Base-by-base conservation (phyloP, 345 rosid genomes). In the Camelina laxa region DNA sequence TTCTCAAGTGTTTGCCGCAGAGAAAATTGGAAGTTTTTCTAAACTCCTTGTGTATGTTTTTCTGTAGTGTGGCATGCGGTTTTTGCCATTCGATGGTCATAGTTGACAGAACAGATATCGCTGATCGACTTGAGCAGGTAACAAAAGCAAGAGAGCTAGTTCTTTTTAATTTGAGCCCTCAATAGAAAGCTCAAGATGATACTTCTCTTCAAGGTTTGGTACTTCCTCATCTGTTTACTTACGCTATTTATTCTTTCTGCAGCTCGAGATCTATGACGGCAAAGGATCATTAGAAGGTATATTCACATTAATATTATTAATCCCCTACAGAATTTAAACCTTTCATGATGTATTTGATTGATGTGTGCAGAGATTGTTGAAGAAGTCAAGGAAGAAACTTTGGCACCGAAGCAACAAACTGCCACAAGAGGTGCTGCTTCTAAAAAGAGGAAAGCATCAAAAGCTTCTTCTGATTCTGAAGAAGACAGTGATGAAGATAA, bases 111-210 rank as follows among this genome's bases (percentile, higher is more conserved):
- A 75, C 85, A 61, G 80, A 86, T 76, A 70, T 81, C 7, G 80
- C 81, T 57, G 96, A 95, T 55, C 82, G 83, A 41, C 97, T 95
- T 69, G 98, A 89, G 65, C 89, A 92, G 99, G 99, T 90, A 83
- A 73, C 60, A 11, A 27, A 48, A 54, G 30, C 31, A 19, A 49
- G 48, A 50, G 31, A 50, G 48, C 36, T 31, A 60, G 20, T 49
- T 50, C 47, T 54, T 73, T 15, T 54, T 17, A 7, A 30, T 20
- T 72, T 44, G 69, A 62, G 17, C 58, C 15, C 30, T 48, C 41
- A 21, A 11, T 38, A 15, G 31, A 67, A 65, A 33, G 58, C 55
- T 45, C 39, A 55, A 56, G 7, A 57, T 39, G 2, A 27, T 67
- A 39, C 4, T 3, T 9, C 22, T 27, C 31, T 50, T 45, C 24